Percentiles rank a stretch among this genome's conserved stretches.
phyloP scores from a whole-genome alignment of 768 basidiomycete genomes.

The Tulasnella calospora region DNA sequence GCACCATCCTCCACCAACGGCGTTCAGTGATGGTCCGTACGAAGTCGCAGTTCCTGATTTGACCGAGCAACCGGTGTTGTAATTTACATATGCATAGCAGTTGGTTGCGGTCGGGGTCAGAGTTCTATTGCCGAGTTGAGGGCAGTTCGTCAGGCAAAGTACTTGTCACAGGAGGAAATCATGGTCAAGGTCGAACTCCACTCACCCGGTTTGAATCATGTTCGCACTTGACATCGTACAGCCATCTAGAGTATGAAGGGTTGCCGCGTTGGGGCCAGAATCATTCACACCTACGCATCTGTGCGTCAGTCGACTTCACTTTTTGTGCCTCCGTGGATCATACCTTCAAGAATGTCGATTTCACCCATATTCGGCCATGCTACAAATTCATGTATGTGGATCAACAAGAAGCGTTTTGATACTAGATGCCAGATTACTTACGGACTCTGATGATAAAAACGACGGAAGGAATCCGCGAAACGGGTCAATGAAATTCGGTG shows the following conservation, averaged over 20 bases:
- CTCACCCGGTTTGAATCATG: slow-evolving; percentile 22
- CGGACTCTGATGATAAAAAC: not conserved
- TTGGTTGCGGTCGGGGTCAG: not conserved
- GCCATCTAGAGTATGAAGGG: not conserved
- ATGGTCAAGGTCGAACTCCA: not conserved
- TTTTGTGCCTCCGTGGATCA: not conserved
- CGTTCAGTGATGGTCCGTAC: slow-evolving; percentile 18
- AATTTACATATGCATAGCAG: slow-evolving; percentile 6
- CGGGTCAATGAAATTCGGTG: not conserved
- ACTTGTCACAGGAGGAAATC: not conserved
- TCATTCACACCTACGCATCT: slow-evolving; percentile 10
- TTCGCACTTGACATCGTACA: slow-evolving; percentile 14
- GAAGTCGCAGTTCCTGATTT: not conserved
- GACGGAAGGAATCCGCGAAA: not conserved
- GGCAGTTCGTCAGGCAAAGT: not conserved
- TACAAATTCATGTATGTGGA: not conserved
- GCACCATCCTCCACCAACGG: slow-evolving; percentile 24
- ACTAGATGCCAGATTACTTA: slow-evolving; percentile 41
- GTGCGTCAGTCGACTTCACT: not conserved
- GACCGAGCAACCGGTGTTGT: slow-evolving; percentile 17
- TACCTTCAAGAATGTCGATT: slow-evolving; percentile 37
- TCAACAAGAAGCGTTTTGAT: slow-evolving; percentile 33
- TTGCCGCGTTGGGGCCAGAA: slow-evolving; percentile 5
- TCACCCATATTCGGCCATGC: slow-evolving; percentile 48
- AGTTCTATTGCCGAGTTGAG: not conserved